Evolutionary conservation across 179 eudicot species (phyloP), one percentile per base, ranked within the genome.

Genomic region (Amaranthus tricolor): DNA sequence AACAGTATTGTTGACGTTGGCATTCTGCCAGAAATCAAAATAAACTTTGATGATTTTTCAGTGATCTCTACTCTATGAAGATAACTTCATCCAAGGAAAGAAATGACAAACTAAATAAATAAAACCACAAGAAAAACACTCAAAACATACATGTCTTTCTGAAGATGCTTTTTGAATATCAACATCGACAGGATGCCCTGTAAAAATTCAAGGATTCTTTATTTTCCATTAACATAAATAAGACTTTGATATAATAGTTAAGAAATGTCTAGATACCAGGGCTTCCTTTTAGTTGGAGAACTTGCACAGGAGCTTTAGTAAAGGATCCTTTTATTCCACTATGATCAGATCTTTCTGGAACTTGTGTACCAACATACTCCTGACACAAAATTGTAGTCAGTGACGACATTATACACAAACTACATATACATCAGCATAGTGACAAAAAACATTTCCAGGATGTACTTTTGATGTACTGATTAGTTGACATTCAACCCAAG

Each of bases 111-210:
- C 1, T 62, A 17, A 45, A 31, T 40, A 47, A 43, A 74, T 49
- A 40, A 58, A 48, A 51, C n/a, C 20, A 13, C 64, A 12, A 21
- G 17, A 59, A 54, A 14, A 52, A 20, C 40, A 31, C 40, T 31
- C 44, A 66, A 64, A 68, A 66, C 82, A 31, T 86, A 90, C 90
- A 67, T 82, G 76, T 82, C 63, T 77, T 68, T 75, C 54, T 6
- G 50, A 66, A 48, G 66, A 68, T 64, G 78, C 78, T 60, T 82
- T 77, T 13, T 79, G 78, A 64, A 73, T 67, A 81, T 78, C 77
- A 52, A 62, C 52, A 47, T 71, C 81, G 78, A 74, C 77, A 57
- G 82, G 77, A 58, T 53, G 71, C 71, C 86, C 97, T 89, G 89
- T 66, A 68, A 80, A 82, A 71, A 71, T 31, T 16, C 61, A 70